Base-by-base conservation (phyloP, 2,329 filamentous ascomycete species). In the Calonectria hawksworthii region DNA sequence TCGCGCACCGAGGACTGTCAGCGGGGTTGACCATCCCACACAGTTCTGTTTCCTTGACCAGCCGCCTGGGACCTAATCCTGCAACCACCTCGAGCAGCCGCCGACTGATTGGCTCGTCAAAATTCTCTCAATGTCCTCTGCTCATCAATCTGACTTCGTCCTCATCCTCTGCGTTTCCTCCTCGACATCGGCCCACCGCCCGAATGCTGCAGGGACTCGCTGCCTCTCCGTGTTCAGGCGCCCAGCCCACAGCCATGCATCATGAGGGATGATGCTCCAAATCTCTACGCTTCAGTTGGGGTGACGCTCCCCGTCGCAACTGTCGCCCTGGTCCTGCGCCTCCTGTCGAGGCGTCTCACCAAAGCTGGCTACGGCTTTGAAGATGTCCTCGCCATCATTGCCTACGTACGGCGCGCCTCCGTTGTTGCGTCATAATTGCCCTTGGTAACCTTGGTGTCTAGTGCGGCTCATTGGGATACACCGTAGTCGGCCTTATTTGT, bases 301-400 rank as follows among this genome's bases (percentile, higher is more conserved):
- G 75, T 79, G 63, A 80, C 78, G 0, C 64, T 80, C 34, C 76
- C 76, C 38, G 68, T 80, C 14, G 75, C 79, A 32, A 80, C 79
- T 28, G 38, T 76, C 66, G 70, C 76, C 11, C 51, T 80, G 11
- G 51, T 66, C 34, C 74, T 77, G 16, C 74, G 79, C 52, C 76
- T 80, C 9, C 14, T 78, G 21, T 69, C 79, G 21, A 72, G 79
- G 14, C 78, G 72, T 16, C 76, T 80, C 14, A 80, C 79, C 13
- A 80, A 78, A 51, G 71, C 75, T 41, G 77, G 76, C 26, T 80
- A 79, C 73, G 79, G 79, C 14, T 72, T 65, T 26, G 79, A 80
- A 4, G 79, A 80, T 61, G 56, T 54, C 11, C 72, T 80, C 5
- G 74, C 79, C 26, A 73, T 80, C n/a, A 51, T 78, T 3, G 79